Conservation (phyloP, 2,329 filamentous ascomycete species). For the Colletotrichum orbiculare region DNA sequence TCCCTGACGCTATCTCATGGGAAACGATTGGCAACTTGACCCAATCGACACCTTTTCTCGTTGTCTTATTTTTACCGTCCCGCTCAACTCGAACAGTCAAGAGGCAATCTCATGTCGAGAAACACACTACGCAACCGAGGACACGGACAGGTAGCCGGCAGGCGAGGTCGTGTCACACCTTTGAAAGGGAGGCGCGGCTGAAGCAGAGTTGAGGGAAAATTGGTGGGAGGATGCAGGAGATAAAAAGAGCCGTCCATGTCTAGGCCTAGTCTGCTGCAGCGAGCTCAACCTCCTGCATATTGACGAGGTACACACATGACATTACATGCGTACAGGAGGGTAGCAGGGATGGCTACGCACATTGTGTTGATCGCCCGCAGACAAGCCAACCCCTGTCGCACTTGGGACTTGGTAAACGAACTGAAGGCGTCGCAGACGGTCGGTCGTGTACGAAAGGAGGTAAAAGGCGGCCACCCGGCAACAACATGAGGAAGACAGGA, state of each 20-base stretch:
- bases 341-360: slow-evolving; percentile 26
- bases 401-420: neutral
- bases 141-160: slow-evolving; percentile 26
- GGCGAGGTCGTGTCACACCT: slow-evolving; percentile 35
- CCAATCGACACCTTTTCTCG: slow-evolving; percentile 12
- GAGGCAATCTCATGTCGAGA: slow-evolving; percentile 30
- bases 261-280: slow-evolving; percentile 33
- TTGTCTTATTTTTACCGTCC: slow-evolving; percentile 23
- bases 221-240: slow-evolving; percentile 34
- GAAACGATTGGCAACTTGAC: neutral
- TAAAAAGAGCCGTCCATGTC: slow-evolving; percentile 27
- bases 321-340: slow-evolving; percentile 28
- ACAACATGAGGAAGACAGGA: slow-evolving; percentile 27
- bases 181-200: slow-evolving; percentile 27
- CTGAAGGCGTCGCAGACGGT: too few relatives aligned
- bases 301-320: slow-evolving; percentile 11
- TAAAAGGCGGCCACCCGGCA: slow-evolving; percentile 8
- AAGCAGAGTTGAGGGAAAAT: slow-evolving; percentile 21
- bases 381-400: slow-evolving; percentile 30
- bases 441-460: neutral
- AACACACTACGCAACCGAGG: slow-evolving; percentile 20
- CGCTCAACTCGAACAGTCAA: slow-evolving; percentile 17
- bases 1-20: slow-evolving; percentile 1
- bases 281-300: slow-evolving; percentile 36
- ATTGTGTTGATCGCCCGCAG: slow-evolving; percentile 23